phyloP scores from a whole-genome alignment of 2,329 filamentous ascomycete species.

The Colletotrichum falcatum region DNA sequence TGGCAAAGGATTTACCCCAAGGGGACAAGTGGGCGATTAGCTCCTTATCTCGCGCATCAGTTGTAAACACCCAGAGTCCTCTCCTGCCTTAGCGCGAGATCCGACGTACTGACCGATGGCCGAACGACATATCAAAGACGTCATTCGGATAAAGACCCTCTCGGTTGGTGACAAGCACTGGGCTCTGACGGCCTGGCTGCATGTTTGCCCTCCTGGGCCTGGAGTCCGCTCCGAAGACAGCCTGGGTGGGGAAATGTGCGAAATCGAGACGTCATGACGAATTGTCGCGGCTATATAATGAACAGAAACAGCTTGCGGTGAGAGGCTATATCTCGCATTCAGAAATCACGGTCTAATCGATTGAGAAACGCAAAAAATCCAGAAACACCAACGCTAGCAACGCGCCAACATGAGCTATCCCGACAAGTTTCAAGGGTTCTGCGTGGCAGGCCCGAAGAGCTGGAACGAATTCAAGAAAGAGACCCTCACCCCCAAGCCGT shows the following conservation, averaged over 20 bases:
- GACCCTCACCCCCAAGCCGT: constrained; percentile 53
- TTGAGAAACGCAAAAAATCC: background rate
- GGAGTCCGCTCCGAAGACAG: background rate
- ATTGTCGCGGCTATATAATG: background rate
- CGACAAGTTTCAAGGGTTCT: constrained; percentile 58
- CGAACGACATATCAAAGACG: constrained; percentile 27
- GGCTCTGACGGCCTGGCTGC: background rate
- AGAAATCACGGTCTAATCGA: accelerated
- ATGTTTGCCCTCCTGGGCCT: background rate
- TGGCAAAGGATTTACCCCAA: constrained; percentile 18
- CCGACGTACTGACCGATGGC: constrained; percentile 6
- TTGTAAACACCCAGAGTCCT: background rate
- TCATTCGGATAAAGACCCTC: constrained; percentile 19
- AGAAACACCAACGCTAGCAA: background rate
- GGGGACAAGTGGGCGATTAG: constrained; percentile 3
- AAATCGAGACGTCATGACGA: constrained; percentile 25
- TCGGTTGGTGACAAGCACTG: background rate
- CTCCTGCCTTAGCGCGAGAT: constrained; percentile 19
- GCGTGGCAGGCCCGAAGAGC: constrained; percentile 55
- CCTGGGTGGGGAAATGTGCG: background rate
- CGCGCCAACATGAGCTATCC: constrained; percentile 56
- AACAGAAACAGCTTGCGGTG: background rate
- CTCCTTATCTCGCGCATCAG: constrained; percentile 23
- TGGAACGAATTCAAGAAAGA: constrained; percentile 57
- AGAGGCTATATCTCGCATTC: too few species aligned